Conservation (phyloP, 495 filamentous ascomycete species). For the Aspergillus sclerotiicarbonarius region DNA sequence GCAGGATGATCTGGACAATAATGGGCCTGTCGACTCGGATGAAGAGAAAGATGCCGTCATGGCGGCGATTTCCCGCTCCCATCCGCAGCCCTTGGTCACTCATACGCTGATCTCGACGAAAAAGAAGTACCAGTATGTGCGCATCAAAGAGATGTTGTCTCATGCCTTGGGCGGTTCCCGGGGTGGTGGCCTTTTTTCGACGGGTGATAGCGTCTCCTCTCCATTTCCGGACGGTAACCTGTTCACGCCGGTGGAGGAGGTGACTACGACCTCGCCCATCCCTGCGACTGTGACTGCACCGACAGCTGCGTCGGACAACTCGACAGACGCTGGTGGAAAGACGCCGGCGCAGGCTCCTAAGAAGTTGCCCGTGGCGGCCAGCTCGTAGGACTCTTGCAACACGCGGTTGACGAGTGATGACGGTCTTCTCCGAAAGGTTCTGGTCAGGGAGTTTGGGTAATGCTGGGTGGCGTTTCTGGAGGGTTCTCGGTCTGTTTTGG, state of each 20-base stretch:
- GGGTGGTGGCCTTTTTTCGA: constrained; percentile 47
- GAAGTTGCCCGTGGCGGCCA: constrained; percentile 25
- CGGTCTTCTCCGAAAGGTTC: constrained; percentile 3
- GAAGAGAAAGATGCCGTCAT: constrained; percentile 90
- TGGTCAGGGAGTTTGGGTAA: neutral
- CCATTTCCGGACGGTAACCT: constrained; percentile 28
- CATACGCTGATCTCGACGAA: constrained; percentile 65
- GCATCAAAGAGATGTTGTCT: constrained; percentile 85
- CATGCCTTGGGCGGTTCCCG: constrained; percentile 60
- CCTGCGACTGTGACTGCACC: constrained; percentile 8
- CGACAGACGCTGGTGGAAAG: constrained; percentile 22
- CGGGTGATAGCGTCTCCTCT: constrained; percentile 30
- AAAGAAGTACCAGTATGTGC: constrained; percentile 74
- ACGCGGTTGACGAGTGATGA: constrained; percentile 10
- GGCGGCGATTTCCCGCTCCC: constrained; percentile 71
- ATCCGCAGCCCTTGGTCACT: constrained; percentile 69
- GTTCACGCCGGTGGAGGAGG: constrained; percentile 34
- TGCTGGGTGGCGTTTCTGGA: neutral
- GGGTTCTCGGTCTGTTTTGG: neutral
- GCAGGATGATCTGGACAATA: constrained; percentile 75
- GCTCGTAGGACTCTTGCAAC: constrained; percentile 10
- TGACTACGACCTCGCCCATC: constrained; percentile 23
- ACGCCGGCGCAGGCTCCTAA: constrained; percentile 25
- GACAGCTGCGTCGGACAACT: constrained; percentile 13
- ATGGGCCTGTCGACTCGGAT: constrained; percentile 81